A percentile compares a stretch with the other conserved stretches of the same genome.
Conservation (phyloP, 495 filamentous ascomycete species). For the Pseudotulostoma volvatum region DNA sequence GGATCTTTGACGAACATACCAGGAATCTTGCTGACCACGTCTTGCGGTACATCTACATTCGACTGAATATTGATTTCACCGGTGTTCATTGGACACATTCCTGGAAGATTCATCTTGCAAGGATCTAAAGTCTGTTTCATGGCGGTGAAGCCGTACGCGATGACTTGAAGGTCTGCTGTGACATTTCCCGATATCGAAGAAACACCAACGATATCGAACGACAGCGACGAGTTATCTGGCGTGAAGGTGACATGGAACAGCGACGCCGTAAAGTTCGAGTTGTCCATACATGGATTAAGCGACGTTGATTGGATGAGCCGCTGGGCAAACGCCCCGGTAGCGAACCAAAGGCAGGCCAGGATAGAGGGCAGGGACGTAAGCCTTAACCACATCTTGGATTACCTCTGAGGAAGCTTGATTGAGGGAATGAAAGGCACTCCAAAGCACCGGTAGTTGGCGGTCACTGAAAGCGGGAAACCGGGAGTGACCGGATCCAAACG, state of each 20-base stretch:
- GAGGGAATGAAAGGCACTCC: neutral
- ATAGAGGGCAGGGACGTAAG: constrained; percentile 7
- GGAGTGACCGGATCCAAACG: neutral
- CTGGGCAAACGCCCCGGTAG: constrained; percentile 23
- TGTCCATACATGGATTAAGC: constrained; percentile 58
- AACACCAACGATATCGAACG: constrained; percentile 63
- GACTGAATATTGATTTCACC: constrained; percentile 65
- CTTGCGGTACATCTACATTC: constrained; percentile 40
- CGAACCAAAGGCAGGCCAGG: constrained; percentile 21
- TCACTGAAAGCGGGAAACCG: neutral
- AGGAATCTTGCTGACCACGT: constrained; percentile 50
- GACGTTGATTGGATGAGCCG: constrained; percentile 54
- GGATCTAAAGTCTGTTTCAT: constrained; percentile 53
- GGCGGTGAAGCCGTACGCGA: constrained; percentile 67
- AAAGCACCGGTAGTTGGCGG: neutral
- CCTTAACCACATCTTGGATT: constrained; percentile 18
- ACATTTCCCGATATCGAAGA: constrained; percentile 80
- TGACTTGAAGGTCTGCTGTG: constrained; percentile 54
- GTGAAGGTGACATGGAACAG: constrained; percentile 71
- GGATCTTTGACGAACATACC: too few relatives aligned
- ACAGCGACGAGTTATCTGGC: constrained; percentile 53
- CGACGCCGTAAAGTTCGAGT: constrained; percentile 66
- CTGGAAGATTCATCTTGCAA: constrained; percentile 50
- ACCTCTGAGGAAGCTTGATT: neutral
- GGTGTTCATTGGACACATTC: constrained; percentile 86